phyloP scores from a whole-genome alignment of 2,329 filamentous ascomycete genomes.

The Neopestalotiopsis sp. region DNA sequence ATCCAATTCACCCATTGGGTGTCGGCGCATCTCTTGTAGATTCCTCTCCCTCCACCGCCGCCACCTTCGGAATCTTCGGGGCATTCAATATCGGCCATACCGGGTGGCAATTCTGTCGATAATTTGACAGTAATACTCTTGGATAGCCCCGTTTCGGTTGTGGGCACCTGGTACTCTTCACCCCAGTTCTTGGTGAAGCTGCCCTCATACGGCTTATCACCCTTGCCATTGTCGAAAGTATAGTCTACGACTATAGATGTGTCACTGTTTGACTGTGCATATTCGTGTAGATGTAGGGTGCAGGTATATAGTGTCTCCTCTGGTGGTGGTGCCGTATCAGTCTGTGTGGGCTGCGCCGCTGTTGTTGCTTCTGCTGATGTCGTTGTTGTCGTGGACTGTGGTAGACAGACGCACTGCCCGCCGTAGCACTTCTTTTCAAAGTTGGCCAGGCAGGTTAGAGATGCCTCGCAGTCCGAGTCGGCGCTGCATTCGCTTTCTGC shows the following conservation, averaged over 20 bases:
- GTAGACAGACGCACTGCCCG: too few species aligned
- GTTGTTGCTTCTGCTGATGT: too few species aligned
- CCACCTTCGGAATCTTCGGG: neutral
- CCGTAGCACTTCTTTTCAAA: too few species aligned
- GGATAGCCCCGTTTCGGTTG: neutral
- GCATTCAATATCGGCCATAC: neutral
- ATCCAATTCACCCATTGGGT: neutral
- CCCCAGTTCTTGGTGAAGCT: constrained; percentile 1
- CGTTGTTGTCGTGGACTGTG: too few species aligned
- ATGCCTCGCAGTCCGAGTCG: too few species aligned
- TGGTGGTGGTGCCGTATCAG: neutral
- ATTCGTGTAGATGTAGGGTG: constrained; percentile 14
- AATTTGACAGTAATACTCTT: neutral
- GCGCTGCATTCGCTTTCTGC: too few species aligned
- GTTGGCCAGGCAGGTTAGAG: too few species aligned
- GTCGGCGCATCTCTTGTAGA: neutral
- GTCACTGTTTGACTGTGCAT: neutral
- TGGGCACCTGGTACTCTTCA: constrained; percentile 3
- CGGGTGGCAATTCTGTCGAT: neutral
- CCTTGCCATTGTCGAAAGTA: neutral
- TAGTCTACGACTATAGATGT: neutral
- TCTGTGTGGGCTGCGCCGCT: too few species aligned
- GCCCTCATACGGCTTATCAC: neutral
- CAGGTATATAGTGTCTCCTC: neutral
- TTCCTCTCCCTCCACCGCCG: neutral